Evolutionary conservation across 1,139 yeast species (phyloP).

Genomic region (Zhuliangozyma blackwelliae): DNA sequence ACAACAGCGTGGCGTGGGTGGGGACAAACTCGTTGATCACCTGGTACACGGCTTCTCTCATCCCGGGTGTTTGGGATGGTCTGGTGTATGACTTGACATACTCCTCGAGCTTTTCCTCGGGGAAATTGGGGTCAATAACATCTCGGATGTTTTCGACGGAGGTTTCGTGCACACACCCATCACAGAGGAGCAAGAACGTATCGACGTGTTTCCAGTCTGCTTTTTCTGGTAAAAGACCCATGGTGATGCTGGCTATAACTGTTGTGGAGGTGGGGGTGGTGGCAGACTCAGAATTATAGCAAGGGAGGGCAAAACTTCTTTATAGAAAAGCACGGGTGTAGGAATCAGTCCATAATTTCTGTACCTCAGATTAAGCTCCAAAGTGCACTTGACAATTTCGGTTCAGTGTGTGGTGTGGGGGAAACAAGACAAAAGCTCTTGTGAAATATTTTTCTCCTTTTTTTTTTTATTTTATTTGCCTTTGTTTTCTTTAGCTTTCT

Average conservation of each 20-base stretch:
- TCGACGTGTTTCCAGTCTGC: conserved; percentile 26
- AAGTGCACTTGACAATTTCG: too few species aligned
- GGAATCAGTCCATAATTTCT: too few species aligned
- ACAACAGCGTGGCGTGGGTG: conserved; percentile 16
- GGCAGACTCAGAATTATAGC: too few species aligned
- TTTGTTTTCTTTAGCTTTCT: too few species aligned
- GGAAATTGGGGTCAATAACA: conserved; percentile 23
- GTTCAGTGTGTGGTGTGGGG: too few species aligned
- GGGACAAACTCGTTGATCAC: conserved; percentile 15
- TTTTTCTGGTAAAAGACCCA: conserved; percentile 12
- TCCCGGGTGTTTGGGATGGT: conserved; percentile 31
- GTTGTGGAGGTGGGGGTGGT: too few species aligned
- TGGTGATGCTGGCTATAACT: neutral
- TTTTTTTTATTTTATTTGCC: too few species aligned
- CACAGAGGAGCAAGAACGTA: conserved; percentile 24
- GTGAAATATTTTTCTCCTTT: too few species aligned
- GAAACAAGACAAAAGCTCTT: too few species aligned
- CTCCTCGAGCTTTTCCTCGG: conserved; percentile 27
- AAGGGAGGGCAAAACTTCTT: neutral
- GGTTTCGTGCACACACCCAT: conserved; percentile 34
- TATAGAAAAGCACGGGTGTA: neutral
- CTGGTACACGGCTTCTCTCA: conserved; percentile 16
- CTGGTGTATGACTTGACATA: conserved; percentile 24
- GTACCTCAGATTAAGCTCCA: too few species aligned
- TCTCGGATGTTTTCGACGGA: conserved; percentile 26